These are phyloP conservation scores for Penicillium sp. DNA, from an alignment of 2,329 filamentous ascomycete species.

Conservation along the genomic window DNA sequence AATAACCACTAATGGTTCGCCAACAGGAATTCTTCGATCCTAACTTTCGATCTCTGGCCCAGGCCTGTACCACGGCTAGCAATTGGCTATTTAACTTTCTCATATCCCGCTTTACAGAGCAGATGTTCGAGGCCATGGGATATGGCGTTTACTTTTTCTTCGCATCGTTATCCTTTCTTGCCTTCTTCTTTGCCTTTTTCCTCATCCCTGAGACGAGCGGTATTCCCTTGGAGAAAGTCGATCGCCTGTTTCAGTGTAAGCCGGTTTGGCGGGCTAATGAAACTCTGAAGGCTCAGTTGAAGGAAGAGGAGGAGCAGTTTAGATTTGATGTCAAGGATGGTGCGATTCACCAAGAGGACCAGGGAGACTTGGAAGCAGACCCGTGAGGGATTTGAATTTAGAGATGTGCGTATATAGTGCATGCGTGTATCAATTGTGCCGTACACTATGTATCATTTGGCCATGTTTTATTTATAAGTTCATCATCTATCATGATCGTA, in stretches of 20 bases:
- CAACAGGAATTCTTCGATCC: constrained; percentile 62
- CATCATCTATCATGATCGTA: no score
- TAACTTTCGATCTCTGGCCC: constrained; percentile 62
- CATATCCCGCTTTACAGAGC: constrained; percentile 35
- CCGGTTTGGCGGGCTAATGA: constrained; percentile 35
- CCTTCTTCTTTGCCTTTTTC: constrained; percentile 56
- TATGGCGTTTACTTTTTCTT: constrained; percentile 66
- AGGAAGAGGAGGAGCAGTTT: constrained; percentile 35
- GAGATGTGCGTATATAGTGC: constrained; percentile 12
- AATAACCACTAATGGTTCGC: constrained; percentile 7
- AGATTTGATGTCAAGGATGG: constrained; percentile 26
- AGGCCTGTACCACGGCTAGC: constrained; percentile 55
- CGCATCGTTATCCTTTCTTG: constrained; percentile 55
- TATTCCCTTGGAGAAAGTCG: constrained; percentile 59
- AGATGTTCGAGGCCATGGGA: constrained; percentile 40
- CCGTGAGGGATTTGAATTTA: background rate
- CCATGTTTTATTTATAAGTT: no score
- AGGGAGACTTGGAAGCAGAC: background rate
- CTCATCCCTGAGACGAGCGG: constrained; percentile 61
- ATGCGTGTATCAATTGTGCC: constrained; percentile 9
- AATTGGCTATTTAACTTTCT: constrained; percentile 37
- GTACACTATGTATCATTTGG: no score
- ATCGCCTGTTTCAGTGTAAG: constrained; percentile 50
- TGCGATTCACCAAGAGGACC: constrained; percentile 17
- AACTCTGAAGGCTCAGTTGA: constrained; percentile 31